Base-by-base conservation (phyloP, 2,329 filamentous ascomycete species). In the Bipolaris zeicola region DNA sequence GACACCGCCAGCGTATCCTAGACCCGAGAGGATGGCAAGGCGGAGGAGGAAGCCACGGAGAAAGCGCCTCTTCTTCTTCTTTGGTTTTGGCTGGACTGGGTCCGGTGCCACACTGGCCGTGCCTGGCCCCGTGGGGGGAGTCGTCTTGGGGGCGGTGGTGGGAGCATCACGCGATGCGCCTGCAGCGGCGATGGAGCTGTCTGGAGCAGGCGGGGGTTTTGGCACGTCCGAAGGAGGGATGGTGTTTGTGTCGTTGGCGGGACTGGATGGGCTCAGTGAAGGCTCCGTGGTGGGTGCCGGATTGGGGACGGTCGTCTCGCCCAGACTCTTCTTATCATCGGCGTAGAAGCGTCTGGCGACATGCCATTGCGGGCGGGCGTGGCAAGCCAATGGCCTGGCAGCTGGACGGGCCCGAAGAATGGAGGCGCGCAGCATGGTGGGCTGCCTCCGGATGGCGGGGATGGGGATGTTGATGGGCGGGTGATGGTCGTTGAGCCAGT, bases 1-100 rank as follows among this genome's bases (percentile, higher is more conserved):
- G 52, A 97, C 88, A 65, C 94, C 92, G 63, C 92, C 92, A 53
- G 85, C 90, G 70, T 96, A 99, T 37, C 89, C 88, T 42, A 96
- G 78, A 5, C 87, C 86, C 24, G 90, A 87, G 26, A 97, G 84
- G 42, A 96, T 78, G 60, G 93, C 80, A 46, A 97, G 78, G 52
- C 90, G 90, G 64, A 93, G 79, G 55, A 97, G 79, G 73, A 92
- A 89, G 73, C 56, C 58, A 24, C 89, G 89, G 68, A 91, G 85
- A 73, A 96, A 85, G 56, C 90, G 86, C 62, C 90, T 85, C 82
- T 73, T 87, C 81, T 73, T 87, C 81, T 85, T 90, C 55, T 82
- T 86, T 28, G 80, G 71, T 18, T 82, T 86, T 31, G 80, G 71
- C 20, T 76, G 64, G 26, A 56, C 75, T 70, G 75, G 78, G 61